Evolutionary conservation across 345 rosid genomes (phyloP).

Genomic region (Schrenkiella parvula): DNA sequence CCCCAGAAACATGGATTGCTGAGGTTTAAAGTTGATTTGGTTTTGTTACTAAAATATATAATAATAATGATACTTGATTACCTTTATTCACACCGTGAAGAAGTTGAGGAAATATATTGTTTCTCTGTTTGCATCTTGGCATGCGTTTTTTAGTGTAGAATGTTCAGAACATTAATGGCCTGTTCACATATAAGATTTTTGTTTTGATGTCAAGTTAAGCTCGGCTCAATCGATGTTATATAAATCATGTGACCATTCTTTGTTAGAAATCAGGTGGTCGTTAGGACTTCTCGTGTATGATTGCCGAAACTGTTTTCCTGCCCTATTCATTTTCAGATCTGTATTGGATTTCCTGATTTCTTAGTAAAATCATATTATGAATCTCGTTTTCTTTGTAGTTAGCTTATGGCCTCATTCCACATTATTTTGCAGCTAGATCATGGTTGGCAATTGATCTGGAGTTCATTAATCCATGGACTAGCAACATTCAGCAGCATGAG

Average conservation of each 20-base stretch:
- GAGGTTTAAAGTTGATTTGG: conserved; percentile 4
- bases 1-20: neutral
- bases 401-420: conserved; percentile 10
- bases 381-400: conserved; percentile 10
- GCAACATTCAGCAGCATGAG: conserved; percentile 69
- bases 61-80: neutral
- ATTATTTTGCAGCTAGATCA: conserved; percentile 50
- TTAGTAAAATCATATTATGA: neutral
- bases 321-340: neutral
- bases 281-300: neutral
- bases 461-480: conserved; percentile 63
- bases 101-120: neutral
- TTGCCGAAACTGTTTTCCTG: conserved; percentile 1
- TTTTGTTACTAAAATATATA: neutral
- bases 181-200: neutral
- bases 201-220: conserved; percentile 8
- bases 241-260: neutral
- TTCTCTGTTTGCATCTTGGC: conserved; percentile 19
- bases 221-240: neutral
- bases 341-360: conserved; percentile 5
- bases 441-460: conserved; percentile 86
- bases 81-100: neutral
- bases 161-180: neutral
- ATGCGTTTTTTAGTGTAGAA: neutral
- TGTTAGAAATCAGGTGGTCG: neutral